Conservation (phyloP, 192 early-diverging fungal species). For the Diversispora eburnea region DNA sequence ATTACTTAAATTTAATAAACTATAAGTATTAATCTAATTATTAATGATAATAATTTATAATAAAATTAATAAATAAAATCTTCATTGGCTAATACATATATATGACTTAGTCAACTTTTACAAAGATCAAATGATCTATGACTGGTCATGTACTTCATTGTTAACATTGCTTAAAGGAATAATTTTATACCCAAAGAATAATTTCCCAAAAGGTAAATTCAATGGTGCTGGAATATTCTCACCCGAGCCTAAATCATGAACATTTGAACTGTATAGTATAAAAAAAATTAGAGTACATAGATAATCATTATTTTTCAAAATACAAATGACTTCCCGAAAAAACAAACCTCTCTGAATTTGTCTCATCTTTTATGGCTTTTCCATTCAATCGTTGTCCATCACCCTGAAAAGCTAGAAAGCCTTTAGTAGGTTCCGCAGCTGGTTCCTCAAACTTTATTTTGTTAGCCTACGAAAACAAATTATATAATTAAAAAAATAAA, state of each 20-base stretch:
- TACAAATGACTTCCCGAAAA: not conserved
- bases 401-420: conserved; percentile 35
- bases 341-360: not conserved
- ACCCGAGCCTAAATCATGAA: conserved; percentile 26
- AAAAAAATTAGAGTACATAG: not conserved
- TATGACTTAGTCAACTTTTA: too few relatives aligned
- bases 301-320: not conserved
- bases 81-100: too few relatives aligned
- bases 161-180: conserved; percentile 58
- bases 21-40: too few relatives aligned
- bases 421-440: conserved; percentile 33
- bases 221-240: conserved; percentile 63
- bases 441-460: conserved; percentile 39
- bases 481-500: not conserved
- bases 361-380: conserved; percentile 30
- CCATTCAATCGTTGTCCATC: conserved; percentile 39
- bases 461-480: conserved; percentile 30
- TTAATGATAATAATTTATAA: too few relatives aligned
- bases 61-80: too few relatives aligned
- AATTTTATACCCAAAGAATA: conserved; percentile 87
- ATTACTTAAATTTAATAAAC: too few relatives aligned
- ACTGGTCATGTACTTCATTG: too few relatives aligned
- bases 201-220: conserved; percentile 77
- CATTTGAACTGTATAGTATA: conserved; percentile 24
- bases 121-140: too few relatives aligned